phyloP scores from a whole-genome alignment of 768 basidiomycete species.

The Boletus coccyginus region DNA sequence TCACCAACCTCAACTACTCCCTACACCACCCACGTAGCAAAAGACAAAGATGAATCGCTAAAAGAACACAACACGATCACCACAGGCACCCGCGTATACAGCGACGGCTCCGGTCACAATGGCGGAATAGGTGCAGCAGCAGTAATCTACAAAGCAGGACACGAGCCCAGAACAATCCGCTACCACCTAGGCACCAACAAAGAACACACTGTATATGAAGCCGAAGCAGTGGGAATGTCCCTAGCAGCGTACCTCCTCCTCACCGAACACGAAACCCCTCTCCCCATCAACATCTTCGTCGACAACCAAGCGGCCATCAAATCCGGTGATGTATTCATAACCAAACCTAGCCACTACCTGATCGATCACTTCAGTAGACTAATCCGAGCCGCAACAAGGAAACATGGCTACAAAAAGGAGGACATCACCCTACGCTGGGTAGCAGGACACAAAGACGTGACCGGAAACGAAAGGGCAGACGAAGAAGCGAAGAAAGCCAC shows the following conservation, averaged over 20 bases:
- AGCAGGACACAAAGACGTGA: no score
- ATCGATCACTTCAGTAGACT: background rate
- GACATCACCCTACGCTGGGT: no score
- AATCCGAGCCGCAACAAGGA: no score
- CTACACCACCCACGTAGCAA: no score
- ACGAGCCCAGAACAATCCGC: background rate
- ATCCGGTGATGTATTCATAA: background rate
- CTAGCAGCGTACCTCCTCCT: background rate
- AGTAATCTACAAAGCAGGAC: background rate
- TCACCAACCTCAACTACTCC: no score
- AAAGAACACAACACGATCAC: no score
- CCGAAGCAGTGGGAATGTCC: background rate
- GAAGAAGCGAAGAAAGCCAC: no score
- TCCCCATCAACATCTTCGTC: background rate
- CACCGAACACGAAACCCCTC: background rate
- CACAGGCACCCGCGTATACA: background rate
- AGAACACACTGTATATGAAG: background rate
- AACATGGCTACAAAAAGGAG: no score
- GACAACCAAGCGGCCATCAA: background rate
- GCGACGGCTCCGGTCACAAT: background rate
- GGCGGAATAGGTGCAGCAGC: background rate
- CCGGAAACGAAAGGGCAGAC: no score
- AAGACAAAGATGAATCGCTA: no score
- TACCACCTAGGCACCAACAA: background rate
- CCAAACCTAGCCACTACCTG: background rate